Conservation (phyloP, 75 land plant genomes). For the Pinus albicaulis region DNA sequence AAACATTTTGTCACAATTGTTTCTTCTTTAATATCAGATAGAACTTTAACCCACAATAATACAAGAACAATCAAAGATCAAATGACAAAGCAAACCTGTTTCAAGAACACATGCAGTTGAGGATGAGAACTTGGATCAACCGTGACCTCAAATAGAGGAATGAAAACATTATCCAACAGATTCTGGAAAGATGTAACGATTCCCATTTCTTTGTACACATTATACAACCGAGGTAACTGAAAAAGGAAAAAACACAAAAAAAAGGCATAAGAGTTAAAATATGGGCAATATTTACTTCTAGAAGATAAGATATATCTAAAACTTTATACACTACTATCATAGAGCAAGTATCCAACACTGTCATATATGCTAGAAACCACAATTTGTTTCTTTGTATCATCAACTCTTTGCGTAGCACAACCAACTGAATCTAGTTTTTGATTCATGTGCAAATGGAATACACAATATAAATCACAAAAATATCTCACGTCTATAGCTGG, state of each 20-base stretch:
- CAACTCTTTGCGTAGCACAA: not conserved
- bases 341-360: not conserved
- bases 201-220: conserved; percentile 96
- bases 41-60: no score
- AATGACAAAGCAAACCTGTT: conserved; percentile 40
- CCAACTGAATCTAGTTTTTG: not conserved
- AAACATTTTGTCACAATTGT: no score
- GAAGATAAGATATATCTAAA: not conserved
- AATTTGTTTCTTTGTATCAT: not conserved
- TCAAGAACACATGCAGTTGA: conserved; percentile 89
- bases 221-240: conserved; percentile 93
- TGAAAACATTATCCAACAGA: conserved; percentile 87
- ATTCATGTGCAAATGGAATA: not conserved
- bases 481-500: not conserved
- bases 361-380: not conserved
- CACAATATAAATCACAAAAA: not conserved
- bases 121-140: conserved; percentile 97
- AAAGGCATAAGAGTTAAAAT: not conserved
- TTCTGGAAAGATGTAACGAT: conserved; percentile 94
- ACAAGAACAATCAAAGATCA: no score
- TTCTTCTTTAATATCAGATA: no score
- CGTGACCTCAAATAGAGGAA: conserved; percentile 96
- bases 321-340: not conserved
- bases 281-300: not conserved
- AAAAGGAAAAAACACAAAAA: conserved; percentile 1